Percentiles rank a stretch among this genome's conserved stretches.
phyloP scores from a whole-genome alignment of 2,329 filamentous ascomycete species.

The Talaromyces sp. region DNA sequence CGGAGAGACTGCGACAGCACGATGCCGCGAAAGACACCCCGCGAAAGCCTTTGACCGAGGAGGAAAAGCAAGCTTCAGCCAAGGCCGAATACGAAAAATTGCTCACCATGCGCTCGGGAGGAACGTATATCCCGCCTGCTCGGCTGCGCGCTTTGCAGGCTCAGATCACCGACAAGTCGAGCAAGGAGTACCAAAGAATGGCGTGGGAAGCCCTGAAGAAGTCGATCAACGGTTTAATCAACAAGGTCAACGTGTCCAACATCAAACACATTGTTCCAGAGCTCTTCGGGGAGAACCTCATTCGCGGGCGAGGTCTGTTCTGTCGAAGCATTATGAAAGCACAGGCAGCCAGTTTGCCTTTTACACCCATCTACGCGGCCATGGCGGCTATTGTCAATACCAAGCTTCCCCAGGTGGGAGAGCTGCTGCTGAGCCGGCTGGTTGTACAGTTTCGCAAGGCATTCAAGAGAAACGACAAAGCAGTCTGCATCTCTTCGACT shows the following conservation, averaged over 20 bases:
- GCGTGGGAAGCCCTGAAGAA: conserved; percentile 99
- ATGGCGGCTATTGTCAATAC: conserved; percentile 97
- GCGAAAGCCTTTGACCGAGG: conserved; percentile 58
- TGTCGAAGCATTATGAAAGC: conserved; percentile 98
- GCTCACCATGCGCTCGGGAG: conserved; percentile 85
- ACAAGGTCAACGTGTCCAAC: conserved; percentile 97
- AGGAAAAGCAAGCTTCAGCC: conserved; percentile 78
- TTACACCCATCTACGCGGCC: conserved; percentile 91
- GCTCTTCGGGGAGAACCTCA: conserved; percentile 87
- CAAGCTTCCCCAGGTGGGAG: conserved; percentile 89
- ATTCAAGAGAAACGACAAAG: conserved; percentile 94
- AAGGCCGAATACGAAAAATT: conserved; percentile 94
- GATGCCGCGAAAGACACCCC: conserved; percentile 40
- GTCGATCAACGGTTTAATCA: conserved; percentile 96
- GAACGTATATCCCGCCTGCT: conserved; percentile 93
- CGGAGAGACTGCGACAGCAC: conserved; percentile 49
- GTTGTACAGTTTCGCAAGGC: conserved; percentile 92
- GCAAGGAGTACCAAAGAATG: conserved; percentile 97
- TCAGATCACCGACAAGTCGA: conserved; percentile 92
- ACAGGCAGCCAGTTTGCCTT: conserved; percentile 89
- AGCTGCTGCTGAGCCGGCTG: conserved; percentile 77
- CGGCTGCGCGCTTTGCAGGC: conserved; percentile 85
- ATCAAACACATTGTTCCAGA: conserved; percentile 98
- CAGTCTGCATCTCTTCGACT: conserved; percentile 85
- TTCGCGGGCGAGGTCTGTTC: conserved; percentile 86